A percentile compares a stretch with the other conserved stretches of the same genome.
phyloP scores from a whole-genome alignment of 2,329 filamentous ascomycete species.

The Nemania diffusa region DNA sequence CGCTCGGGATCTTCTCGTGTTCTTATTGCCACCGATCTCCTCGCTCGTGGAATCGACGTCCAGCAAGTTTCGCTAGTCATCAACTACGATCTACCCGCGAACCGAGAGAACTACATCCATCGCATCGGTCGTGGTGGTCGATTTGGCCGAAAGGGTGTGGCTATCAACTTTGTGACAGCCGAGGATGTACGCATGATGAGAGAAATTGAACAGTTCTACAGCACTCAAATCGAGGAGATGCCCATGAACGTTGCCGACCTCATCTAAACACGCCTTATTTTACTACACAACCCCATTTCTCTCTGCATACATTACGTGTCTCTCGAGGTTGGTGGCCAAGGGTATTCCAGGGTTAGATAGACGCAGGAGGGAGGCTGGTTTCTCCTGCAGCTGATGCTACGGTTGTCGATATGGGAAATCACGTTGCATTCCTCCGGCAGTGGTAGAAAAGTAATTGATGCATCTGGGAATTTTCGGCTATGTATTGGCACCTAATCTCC shows the following conservation, averaged over 20 bases:
- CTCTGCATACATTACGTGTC: conserved; percentile 43
- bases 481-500: conserved; percentile 49
- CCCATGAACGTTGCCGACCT: conserved; percentile 90
- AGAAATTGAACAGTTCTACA: conserved; percentile 99
- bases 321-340: conserved; percentile 42
- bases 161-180: conserved; percentile 99
- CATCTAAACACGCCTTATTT: conserved; percentile 64
- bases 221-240: conserved; percentile 99
- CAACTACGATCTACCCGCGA: conserved; percentile 99
- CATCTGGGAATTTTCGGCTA: conserved; percentile 49
- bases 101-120: conserved; percentile 99
- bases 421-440: conserved; percentile 36
- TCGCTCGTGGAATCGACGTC: conserved; percentile 99
- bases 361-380: conserved; percentile 33
- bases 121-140: conserved; percentile 99
- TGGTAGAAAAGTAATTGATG: conserved; percentile 47
- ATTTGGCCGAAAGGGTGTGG: conserved; percentile 99
- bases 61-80: conserved; percentile 99
- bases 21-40: conserved; percentile 95
- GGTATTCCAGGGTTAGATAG: conserved; percentile 47
- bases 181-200: conserved; percentile 99
- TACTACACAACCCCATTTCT: conserved; percentile 40
- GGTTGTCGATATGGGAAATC: conserved; percentile 39
- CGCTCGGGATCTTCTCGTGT: conserved; percentile 98
- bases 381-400: conserved; percentile 29